Base-by-base conservation (phyloP, 371 early-diverging fungal genomes). In the Apophysomyces variabilis region DNA sequence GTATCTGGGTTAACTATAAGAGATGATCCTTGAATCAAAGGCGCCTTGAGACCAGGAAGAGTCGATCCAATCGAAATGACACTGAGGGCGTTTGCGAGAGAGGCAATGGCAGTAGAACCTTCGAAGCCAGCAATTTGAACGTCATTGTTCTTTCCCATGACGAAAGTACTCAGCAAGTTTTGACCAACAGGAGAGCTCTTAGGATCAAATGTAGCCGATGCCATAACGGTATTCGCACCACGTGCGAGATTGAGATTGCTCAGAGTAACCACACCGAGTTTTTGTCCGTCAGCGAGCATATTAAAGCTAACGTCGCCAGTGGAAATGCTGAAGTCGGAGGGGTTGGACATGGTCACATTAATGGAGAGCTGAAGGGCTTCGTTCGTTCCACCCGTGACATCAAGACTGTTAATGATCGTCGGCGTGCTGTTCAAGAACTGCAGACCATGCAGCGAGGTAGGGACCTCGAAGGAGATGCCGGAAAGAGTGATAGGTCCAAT, bases 391-490 rank as follows among this genome's bases (percentile, higher is more conserved):
- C 85, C 88, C n/a, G 72, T 77, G 45, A 89, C 85, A 56, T 83
- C 83, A 62, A 89, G 62, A 57, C 75, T 69, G 66, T 84, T 78
- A 59, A 87, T 79, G 7, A 73, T 67, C 2, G 85, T 77, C 16
- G 87, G 85, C 4, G 83, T 68, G 37, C 78, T 75, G 74, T 82
- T 82, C 57, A 89, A 66, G 58, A 85, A 86, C 67, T 86, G 85
- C 57, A 89, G 77, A 58, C 89, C 89, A 21, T 76, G 67, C 38
- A 89, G 70, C 45, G 69, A 41, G 6, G 86, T 82, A 35, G 77
- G 78, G 5, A 84, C 80, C 21, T 78, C 76, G 70, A 89, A 85
- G 21, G 85, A 76, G 38, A 89, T 80, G 14, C 84, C 85, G 32
- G 76, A 58, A 47, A 87, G 74, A 8, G 62, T 70, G 37, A 89